Conservation (phyloP, 495 filamentous ascomycete species). For the Podospora tetraspora region DNA sequence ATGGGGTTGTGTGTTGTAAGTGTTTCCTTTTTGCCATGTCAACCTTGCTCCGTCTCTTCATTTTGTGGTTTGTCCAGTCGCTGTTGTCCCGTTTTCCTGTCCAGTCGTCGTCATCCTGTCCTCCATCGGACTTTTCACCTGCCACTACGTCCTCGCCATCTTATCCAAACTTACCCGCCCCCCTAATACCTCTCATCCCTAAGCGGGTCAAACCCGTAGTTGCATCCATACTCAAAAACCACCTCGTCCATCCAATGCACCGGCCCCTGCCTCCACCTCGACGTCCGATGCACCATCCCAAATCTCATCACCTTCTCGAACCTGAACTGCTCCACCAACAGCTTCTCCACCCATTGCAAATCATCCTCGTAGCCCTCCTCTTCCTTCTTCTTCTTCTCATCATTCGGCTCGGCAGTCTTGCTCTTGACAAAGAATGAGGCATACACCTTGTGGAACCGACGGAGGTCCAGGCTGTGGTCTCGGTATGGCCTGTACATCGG, state of each 20-base stretch:
- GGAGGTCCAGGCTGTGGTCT: constrained; percentile 11
- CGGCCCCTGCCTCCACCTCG: constrained; percentile 8
- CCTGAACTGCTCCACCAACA: constrained; percentile 23
- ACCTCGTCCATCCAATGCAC: constrained; percentile 27
- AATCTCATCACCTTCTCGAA: constrained; percentile 22
- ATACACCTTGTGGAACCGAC: constrained; percentile 26
- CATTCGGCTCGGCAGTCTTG: not conserved
- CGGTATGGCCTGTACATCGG: constrained; percentile 15
- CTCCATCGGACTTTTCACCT: no score
- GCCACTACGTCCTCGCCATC: not conserved
- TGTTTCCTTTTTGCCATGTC: not conserved
- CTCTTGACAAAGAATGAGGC: constrained; percentile 24
- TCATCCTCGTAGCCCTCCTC: constrained; percentile 17
- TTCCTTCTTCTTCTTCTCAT: constrained; percentile 12
- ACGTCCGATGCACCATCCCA: constrained; percentile 12
- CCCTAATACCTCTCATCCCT: not conserved
- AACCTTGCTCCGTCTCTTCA: not conserved
- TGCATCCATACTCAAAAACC: constrained; percentile 20
- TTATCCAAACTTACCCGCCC: not conserved
- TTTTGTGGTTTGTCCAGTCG: not conserved
- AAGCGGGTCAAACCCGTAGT: not conserved
- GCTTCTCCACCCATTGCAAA: constrained; percentile 25
- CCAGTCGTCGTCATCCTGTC: no score
- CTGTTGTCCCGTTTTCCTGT: not conserved
- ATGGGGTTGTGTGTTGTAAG: not conserved